phyloP scores from a whole-genome alignment of 2,329 filamentous ascomycete genomes.

The Cryphonectria parasitica region DNA sequence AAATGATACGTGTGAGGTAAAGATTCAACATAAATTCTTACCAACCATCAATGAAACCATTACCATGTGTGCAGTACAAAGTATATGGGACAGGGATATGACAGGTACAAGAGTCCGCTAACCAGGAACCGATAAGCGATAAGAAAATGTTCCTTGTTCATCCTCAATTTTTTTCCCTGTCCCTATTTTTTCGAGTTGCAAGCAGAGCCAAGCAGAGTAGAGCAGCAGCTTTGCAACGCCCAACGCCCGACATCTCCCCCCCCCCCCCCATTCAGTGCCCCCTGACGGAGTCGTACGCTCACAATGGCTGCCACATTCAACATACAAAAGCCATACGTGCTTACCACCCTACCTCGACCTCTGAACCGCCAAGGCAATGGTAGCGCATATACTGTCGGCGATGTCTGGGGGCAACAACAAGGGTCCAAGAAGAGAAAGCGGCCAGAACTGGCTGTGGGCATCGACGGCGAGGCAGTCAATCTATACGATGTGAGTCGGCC shows the following conservation, averaged over 20 bases:
- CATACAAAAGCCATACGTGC: constrained; percentile 66
- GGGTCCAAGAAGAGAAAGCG: constrained; percentile 65
- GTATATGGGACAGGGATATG: neutral
- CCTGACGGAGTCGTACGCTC: constrained; percentile 9
- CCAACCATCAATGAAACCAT: neutral
- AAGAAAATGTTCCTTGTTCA: constrained; percentile 26
- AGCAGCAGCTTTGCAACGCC: neutral
- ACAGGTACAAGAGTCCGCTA: neutral
- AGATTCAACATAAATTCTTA: neutral
- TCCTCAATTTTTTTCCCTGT: constrained; percentile 22
- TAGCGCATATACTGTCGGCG: constrained; percentile 59
- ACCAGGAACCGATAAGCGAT: constrained; percentile 26
- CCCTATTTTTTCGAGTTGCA: neutral
- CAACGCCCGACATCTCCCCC: neutral
- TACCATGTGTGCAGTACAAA: neutral
- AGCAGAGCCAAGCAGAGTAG: neutral
- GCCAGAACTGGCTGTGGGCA: constrained; percentile 65
- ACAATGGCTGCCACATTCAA: constrained; percentile 63
- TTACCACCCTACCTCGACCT: constrained; percentile 62
- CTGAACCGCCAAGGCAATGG: constrained; percentile 50
- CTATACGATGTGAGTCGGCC: constrained; percentile 62
- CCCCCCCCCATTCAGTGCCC: neutral
- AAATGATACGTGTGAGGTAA: neutral
- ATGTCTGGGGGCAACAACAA: constrained; percentile 63
- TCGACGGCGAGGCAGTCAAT: constrained; percentile 66